Evolutionary conservation across 1,284 basidiomycete genomes (phyloP).

Genomic region (Omphalotus olearius): DNA sequence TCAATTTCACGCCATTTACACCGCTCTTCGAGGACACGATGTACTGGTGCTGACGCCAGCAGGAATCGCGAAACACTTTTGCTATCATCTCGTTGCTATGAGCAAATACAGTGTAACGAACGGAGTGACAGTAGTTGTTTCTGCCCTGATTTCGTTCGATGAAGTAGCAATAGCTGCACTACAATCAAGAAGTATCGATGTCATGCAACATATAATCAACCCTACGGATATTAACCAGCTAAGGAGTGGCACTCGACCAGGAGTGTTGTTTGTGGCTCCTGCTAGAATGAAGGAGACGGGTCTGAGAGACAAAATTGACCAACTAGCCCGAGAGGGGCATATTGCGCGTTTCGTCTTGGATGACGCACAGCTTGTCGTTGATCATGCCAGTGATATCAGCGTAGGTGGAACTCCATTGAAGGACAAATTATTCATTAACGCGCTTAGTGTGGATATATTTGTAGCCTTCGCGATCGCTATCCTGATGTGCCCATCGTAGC

Average conservation of each 20-base stretch:
- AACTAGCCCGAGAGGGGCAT: conserved; percentile 23
- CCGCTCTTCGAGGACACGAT: conserved; percentile 59
- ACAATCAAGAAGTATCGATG: no score
- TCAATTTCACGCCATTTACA: conserved; percentile 66
- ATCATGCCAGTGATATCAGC: conserved; percentile 46
- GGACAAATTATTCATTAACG: not conserved
- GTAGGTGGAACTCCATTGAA: conserved; percentile 7
- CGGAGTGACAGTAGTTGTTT: conserved; percentile 54
- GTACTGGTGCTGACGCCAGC: conserved; percentile 78
- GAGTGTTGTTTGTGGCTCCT: no score
- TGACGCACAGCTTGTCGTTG: conserved; percentile 73
- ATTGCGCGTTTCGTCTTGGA: conserved; percentile 80
- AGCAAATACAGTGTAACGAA: conserved; percentile 53
- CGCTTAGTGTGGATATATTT: conserved; percentile 52
- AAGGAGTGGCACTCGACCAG: no score
- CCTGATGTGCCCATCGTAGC: conserved; percentile 77
- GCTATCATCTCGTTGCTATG: conserved; percentile 70
- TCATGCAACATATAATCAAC: no score
- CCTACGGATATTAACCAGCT: no score
- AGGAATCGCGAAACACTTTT: conserved; percentile 74
- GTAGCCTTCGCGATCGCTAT: conserved; percentile 53
- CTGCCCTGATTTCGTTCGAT: no score
- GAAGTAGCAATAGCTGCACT: no score
- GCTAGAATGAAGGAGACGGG: conserved; percentile 47
- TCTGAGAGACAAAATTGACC: conserved; percentile 29